These are phyloP conservation scores for Suillus alpinus DNA, from an alignment of 768 basidiomycete species.

Conservation along the genomic window DNA sequence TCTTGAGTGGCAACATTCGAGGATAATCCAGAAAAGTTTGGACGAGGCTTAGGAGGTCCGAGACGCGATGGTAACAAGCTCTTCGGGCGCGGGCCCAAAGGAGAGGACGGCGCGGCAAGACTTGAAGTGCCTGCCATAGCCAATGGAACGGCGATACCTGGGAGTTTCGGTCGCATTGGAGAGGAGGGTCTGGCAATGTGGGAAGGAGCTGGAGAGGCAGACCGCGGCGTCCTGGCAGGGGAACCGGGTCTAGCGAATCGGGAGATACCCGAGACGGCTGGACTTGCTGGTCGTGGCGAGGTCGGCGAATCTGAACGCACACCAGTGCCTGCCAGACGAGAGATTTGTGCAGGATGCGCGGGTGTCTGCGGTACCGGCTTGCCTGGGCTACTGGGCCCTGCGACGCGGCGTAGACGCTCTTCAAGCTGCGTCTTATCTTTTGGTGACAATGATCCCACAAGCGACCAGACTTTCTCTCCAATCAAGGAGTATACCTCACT, in stretches of 20 bases:
- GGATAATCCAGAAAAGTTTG: conserved; percentile 21
- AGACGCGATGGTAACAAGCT: conserved; percentile 74
- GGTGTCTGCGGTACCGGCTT: conserved; percentile 40
- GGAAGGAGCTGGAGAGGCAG: conserved; percentile 38
- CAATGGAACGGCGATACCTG: conserved; percentile 22
- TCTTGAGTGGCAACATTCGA: conserved; percentile 27
- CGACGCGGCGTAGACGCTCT: conserved; percentile 81
- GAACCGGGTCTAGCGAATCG: conserved; percentile 44
- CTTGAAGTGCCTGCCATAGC: conserved; percentile 18
- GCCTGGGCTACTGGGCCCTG: conserved; percentile 54
- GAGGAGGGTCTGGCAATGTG: conserved; percentile 46
- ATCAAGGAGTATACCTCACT: conserved; percentile 82
- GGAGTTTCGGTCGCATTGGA: conserved; percentile 47
- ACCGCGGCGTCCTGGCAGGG: conserved; percentile 31
- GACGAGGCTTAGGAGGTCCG: conserved; percentile 58
- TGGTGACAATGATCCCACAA: conserved; percentile 70
- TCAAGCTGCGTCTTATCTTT: conserved; percentile 94
- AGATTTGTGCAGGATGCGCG: conserved; percentile 45
- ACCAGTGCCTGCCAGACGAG: conserved; percentile 46
- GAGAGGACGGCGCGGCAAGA: conserved; percentile 31
- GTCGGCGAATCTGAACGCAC: conserved; percentile 53
- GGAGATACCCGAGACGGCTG: conserved; percentile 38
- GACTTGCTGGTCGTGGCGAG: conserved; percentile 48
- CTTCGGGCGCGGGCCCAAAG: conserved; percentile 51
- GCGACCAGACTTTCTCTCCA: conserved; percentile 82